Evolutionary conservation across 2,329 filamentous ascomycete genomes (phyloP).

Genomic region (Keithomyces neogunnii): DNA sequence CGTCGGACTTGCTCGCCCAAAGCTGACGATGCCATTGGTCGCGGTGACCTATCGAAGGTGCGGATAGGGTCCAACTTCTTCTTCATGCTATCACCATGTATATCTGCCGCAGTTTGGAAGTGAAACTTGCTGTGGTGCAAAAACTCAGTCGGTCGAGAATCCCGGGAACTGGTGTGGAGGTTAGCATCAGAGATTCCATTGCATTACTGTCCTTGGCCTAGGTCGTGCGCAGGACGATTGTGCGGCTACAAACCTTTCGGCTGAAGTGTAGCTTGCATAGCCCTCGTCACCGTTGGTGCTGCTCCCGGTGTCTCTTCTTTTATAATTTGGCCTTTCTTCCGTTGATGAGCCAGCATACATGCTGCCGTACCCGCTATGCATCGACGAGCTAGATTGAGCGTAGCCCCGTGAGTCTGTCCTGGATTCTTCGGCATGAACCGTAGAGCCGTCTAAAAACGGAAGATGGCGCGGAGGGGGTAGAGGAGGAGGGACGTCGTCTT

Average conservation of each 20-base stretch:
- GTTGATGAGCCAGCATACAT: constrained; percentile 23
- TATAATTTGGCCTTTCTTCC: constrained; percentile 26
- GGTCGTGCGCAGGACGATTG: background rate
- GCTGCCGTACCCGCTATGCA: constrained; percentile 32
- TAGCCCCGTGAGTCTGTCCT: constrained; percentile 20
- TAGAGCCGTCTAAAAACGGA: constrained; percentile 25
- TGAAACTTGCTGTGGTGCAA: constrained; percentile 41
- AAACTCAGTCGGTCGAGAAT: constrained; percentile 31
- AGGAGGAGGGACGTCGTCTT: constrained; percentile 31
- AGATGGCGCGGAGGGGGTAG: constrained; percentile 36
- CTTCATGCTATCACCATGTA: constrained; percentile 42
- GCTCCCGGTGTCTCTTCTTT: constrained; percentile 20
- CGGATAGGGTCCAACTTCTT: constrained; percentile 46
- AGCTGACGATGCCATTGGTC: constrained; percentile 35
- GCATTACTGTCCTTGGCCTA: background rate
- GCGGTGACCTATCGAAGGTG: constrained; percentile 36
- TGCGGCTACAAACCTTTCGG: constrained; percentile 24
- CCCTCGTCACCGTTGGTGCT: constrained; percentile 31
- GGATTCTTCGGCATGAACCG: constrained; percentile 19
- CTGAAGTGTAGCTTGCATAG: constrained; percentile 34
- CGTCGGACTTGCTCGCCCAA: constrained; percentile 30
- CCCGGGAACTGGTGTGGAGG: constrained; percentile 27
- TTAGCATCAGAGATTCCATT: constrained; percentile 1
- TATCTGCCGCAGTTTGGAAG: constrained; percentile 35
- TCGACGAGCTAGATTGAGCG: constrained; percentile 19